Evolutionary conservation across 1,139 yeast species (phyloP).

Genomic region (Hyphopichia khmerensis): DNA sequence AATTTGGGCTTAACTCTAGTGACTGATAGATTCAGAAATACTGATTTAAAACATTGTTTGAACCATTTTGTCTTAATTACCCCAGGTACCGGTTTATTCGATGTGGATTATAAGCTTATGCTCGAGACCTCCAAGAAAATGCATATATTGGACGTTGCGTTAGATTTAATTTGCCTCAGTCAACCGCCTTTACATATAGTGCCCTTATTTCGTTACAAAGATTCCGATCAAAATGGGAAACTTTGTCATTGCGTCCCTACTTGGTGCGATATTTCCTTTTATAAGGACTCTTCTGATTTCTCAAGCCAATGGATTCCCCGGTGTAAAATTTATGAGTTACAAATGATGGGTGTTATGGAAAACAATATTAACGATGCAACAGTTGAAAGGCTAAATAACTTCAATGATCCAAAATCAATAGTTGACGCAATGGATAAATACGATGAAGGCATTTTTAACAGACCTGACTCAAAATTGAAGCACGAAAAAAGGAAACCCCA

Average conservation of each 20-base stretch:
- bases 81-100: constrained; percentile 92
- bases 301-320: constrained; percentile 82
- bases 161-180: constrained; percentile 85
- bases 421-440: constrained; percentile 57
- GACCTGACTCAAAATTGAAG: constrained; percentile 4
- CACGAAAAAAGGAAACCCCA: background rate
- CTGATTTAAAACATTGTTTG: constrained; percentile 84
- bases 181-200: constrained; percentile 91
- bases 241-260: constrained; percentile 82
- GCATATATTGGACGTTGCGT: constrained; percentile 75
- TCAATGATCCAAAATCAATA: constrained; percentile 30
- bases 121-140: constrained; percentile 74
- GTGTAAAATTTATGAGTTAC: constrained; percentile 90
- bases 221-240: constrained; percentile 41
- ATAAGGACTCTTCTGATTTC: constrained; percentile 55
- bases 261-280: constrained; percentile 92
- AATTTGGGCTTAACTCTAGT: constrained; percentile 79
- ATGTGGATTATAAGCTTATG: constrained; percentile 80
- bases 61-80: constrained; percentile 82
- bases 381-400: constrained; percentile 50
- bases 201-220: constrained; percentile 77
- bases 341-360: constrained; percentile 98
- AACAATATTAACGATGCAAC: constrained; percentile 71
- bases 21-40: constrained; percentile 77
- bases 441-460: constrained; percentile 52